Conservation (phyloP, 164 flowering plant species). For the Aristolochia californica region DNA sequence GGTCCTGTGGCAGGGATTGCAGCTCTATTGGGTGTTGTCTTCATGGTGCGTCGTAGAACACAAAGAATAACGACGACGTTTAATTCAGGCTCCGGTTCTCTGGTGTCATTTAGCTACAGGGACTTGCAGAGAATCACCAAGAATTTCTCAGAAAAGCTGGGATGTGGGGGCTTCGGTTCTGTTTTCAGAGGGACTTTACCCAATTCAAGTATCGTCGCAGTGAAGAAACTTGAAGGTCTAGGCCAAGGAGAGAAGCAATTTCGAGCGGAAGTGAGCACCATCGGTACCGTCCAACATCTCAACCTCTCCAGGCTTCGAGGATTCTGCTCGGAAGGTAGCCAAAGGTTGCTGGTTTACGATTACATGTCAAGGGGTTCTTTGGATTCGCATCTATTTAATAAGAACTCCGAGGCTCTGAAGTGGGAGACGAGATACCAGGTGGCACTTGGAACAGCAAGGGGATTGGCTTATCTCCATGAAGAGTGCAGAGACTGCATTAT, state of each 20-base stretch:
- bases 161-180: conserved; percentile 45
- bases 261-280: conserved; percentile 48
- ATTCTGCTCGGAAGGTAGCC: conserved; percentile 35
- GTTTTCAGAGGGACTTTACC: conserved; percentile 36
- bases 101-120: neutral
- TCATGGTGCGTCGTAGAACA: neutral
- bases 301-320: conserved; percentile 45
- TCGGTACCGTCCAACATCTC: conserved; percentile 52
- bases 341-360: conserved; percentile 38
- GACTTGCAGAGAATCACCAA: conserved; percentile 29
- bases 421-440: conserved; percentile 24
- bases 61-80: neutral
- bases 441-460: conserved; percentile 27
- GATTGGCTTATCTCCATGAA: conserved; percentile 23
- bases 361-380: conserved; percentile 46
- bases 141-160: conserved; percentile 37
- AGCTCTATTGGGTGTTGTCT: conserved; percentile 8
- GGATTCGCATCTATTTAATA: conserved; percentile 22
- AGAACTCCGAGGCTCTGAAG: conserved; percentile 4
- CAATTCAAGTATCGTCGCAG: conserved; percentile 26
- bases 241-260: conserved; percentile 49
- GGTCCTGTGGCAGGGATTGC: conserved; percentile 13
- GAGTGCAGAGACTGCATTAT: conserved; percentile 32
- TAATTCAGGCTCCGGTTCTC: neutral
- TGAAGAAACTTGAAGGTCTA: conserved; percentile 35